Evolutionary conservation across 1,284 basidiomycete species (phyloP).

Genomic region (Moniliophthora roreri): DNA sequence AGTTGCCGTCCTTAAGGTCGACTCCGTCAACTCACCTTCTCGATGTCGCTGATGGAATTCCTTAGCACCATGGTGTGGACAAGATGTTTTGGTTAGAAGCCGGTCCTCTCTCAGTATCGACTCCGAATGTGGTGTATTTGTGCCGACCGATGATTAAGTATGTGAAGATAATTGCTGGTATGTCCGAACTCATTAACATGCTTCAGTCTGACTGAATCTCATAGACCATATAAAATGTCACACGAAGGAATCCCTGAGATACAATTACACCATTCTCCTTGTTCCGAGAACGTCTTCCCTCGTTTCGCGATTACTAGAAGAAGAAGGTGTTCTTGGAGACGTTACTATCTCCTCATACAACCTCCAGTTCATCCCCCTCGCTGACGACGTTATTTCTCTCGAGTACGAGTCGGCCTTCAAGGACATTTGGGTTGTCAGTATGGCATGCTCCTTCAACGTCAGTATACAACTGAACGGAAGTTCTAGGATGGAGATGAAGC

Average conservation of each 20-base stretch:
- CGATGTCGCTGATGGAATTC: conserved; percentile 11
- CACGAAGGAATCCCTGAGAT: conserved; percentile 62
- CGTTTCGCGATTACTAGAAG: conserved; percentile 81
- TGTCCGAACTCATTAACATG: conserved; percentile 23
- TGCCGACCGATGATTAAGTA: conserved; percentile 86
- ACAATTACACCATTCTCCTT: conserved; percentile 87
- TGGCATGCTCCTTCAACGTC: conserved; percentile 4
- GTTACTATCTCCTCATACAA: conserved; percentile 85
- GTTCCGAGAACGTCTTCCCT: conserved; percentile 89
- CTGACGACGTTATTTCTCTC: conserved; percentile 87
- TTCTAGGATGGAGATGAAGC: conserved; percentile 91
- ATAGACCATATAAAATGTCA: conserved; percentile 88
- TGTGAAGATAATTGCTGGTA: conserved; percentile 91
- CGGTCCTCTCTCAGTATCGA: conserved; percentile 80
- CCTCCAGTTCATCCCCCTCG: conserved; percentile 91
- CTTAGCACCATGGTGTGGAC: conserved; percentile 95
- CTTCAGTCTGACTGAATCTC: conserved; percentile 18
- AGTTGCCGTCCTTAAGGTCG: conserved; percentile 87
- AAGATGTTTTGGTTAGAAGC: conserved; percentile 99
- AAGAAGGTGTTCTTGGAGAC: conserved; percentile 91
- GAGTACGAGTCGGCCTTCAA: conserved; percentile 84
- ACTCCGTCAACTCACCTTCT: conserved; percentile 5
- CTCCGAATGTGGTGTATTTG: conserved; percentile 92
- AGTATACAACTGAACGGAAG: conserved; percentile 4
- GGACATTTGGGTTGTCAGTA: conserved; percentile 81